Base-by-base conservation (phyloP, 2,329 filamentous ascomycete species). In the Elsinoe perseae region DNA sequence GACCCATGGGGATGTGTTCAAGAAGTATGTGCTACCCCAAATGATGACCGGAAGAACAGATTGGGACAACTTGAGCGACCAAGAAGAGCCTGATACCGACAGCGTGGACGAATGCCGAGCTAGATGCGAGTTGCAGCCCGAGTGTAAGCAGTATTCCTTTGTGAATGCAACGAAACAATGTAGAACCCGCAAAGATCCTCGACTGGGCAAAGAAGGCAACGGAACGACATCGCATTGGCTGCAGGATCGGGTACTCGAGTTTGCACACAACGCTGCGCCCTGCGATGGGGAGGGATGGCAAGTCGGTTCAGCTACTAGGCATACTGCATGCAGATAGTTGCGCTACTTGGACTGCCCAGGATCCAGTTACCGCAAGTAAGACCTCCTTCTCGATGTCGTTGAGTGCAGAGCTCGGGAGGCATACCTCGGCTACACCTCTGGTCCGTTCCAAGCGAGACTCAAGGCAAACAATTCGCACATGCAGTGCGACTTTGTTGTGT, bases 1-100 rank as follows among this genome's bases (percentile, higher is more conserved):
- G 30, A 14, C 61, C 43, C 67, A 69, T 50, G 57, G 60, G 9
- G 65, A 69, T 23, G 58, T 66, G 1, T 69, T 66, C 61, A 62
- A 59, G 18, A 25, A 59, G 7, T 66, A 63, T 40, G 57, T 66
- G 8, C 43, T 64, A 25, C 65, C 65, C 1, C 58, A 64, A 28
- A 58, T 66, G 36, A 56, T 59, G 2, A 20, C 44, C 1, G 56
- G 59, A 10, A 59, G 63, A 9, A 32, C 23, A 0, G 56, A 64
- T 21, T 69, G 67, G 67, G 60, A 62, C 50, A 69, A 66, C 34
- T 43, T 58, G 6, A 61, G 64, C 4, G 56, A 63, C 10, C 36
- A 62, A 2, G 59, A 57, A 3, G 58, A 61, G 14, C 60, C 53
- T 8, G 46, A 52, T 1, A 50, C 57, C 20, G 55, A 34, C 4